phyloP scores from a whole-genome alignment of 331 rosid species.

The Rosa hybrid region DNA sequence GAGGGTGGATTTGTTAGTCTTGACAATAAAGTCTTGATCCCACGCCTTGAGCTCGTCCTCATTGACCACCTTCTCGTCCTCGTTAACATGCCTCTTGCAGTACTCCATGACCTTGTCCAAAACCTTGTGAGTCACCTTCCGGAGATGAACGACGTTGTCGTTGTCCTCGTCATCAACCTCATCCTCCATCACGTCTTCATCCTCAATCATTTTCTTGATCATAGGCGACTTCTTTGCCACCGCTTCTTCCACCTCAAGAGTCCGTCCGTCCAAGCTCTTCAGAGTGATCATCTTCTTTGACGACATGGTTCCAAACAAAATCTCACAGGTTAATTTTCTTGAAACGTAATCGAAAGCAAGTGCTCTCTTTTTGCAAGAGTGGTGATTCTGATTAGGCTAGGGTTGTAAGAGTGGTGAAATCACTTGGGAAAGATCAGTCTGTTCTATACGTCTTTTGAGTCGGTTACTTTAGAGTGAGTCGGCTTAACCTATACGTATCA shows the following conservation, averaged over 20 bases:
- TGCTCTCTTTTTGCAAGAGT: background rate
- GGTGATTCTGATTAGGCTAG: background rate
- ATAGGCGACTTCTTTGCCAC: background rate
- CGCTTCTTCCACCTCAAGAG: background rate
- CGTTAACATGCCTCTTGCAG: conserved; percentile 5
- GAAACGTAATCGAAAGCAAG: background rate
- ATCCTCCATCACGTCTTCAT: background rate
- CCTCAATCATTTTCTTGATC: background rate
- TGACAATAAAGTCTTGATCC: background rate
- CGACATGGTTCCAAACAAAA: background rate
- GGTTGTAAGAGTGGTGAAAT: background rate
- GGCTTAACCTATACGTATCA: background rate
- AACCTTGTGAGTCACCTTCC: conserved; percentile 2
- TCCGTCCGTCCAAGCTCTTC: background rate
- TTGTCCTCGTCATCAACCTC: background rate
- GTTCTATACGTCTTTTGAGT: background rate
- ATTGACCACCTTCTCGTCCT: background rate
- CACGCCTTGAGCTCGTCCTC: background rate
- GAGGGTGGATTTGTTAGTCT: conserved; percentile 2
- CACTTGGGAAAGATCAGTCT: background rate
- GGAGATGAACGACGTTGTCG: background rate
- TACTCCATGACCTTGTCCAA: background rate
- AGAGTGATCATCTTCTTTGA: conserved; percentile 8
- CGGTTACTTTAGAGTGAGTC: background rate
- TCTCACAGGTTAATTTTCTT: background rate